phyloP scores from a whole-genome alignment of 306 rosid species.

The Benincasa hispida region DNA sequence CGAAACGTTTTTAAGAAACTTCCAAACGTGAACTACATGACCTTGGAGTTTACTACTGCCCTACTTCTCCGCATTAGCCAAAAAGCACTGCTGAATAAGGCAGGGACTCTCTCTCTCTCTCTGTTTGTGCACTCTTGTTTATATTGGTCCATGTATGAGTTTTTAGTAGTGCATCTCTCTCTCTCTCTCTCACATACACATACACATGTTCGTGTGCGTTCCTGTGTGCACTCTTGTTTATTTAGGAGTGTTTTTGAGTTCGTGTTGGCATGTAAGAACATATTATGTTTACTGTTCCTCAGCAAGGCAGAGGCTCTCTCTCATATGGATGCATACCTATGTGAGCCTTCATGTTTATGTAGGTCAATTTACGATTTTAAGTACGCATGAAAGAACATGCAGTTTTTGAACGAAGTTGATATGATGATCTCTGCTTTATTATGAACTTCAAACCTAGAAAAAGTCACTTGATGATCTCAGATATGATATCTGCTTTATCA shows the following conservation, averaged over 20 bases:
- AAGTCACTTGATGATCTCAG: not conserved
- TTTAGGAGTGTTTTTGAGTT: not conserved
- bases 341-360: not conserved
- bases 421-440: not conserved
- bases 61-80: slow-evolving; percentile 75
- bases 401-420: not conserved
- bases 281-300: not conserved
- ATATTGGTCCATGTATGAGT: not conserved
- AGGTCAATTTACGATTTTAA: not conserved
- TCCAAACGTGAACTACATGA: slow-evolving; percentile 83
- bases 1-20: slow-evolving; percentile 70
- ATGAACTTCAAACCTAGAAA: not conserved
- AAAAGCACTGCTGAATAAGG: slow-evolving; percentile 84
- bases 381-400: not conserved
- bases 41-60: slow-evolving; percentile 84
- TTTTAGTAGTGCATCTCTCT: not conserved
- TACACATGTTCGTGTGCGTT: not conserved
- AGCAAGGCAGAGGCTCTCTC: not conserved
- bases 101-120: slow-evolving; percentile 16
- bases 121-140: not conserved
- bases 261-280: not conserved
- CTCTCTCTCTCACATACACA: not conserved
- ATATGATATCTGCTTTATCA: not conserved
- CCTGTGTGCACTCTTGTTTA: not conserved
- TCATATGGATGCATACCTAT: not conserved